Conservation (phyloP, 78 protist genomes). For the Dictyostelium purpureum region DNA sequence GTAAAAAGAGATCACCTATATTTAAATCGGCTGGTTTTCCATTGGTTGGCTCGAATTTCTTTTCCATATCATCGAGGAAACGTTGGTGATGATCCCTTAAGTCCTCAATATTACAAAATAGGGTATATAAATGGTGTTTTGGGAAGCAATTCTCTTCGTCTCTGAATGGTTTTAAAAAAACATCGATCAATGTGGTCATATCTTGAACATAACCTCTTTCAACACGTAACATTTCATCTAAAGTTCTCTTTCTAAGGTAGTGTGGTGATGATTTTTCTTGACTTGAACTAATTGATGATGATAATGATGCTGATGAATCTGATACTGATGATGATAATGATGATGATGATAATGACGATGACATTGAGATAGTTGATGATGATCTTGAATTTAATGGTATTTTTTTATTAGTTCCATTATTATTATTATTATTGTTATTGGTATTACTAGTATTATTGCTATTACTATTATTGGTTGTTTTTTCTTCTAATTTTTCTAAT, state of each 20-base stretch:
- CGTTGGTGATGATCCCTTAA: not conserved
- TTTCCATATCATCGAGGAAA: constrained; percentile 29
- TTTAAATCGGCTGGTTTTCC: constrained; percentile 4
- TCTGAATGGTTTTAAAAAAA: constrained; percentile 33
- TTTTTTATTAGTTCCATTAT: not conserved
- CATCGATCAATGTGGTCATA: constrained; percentile 59
- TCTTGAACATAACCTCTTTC: constrained; percentile 57
- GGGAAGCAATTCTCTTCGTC: not conserved
- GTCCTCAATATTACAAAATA: constrained; percentile 55
- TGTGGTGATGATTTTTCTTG: not conserved
- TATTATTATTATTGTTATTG: not conserved
- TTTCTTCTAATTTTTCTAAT: not conserved
- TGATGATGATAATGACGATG: constrained; percentile 27
- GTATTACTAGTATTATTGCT: not conserved
- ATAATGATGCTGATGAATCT: not conserved
- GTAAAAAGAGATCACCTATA: constrained; percentile 54
- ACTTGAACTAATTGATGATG: not conserved
- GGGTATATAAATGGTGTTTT: not conserved
- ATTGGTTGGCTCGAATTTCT: constrained; percentile 1
- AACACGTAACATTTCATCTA: constrained; percentile 33
- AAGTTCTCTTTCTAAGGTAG: constrained; percentile 15
- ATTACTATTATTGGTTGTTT: not conserved
- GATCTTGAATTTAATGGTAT: constrained; percentile 37
- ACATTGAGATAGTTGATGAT: constrained; percentile 40
- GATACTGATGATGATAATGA: not conserved